Conservation (phyloP, 75 land plant species). For the Cunninghamia lanceolata region DNA sequence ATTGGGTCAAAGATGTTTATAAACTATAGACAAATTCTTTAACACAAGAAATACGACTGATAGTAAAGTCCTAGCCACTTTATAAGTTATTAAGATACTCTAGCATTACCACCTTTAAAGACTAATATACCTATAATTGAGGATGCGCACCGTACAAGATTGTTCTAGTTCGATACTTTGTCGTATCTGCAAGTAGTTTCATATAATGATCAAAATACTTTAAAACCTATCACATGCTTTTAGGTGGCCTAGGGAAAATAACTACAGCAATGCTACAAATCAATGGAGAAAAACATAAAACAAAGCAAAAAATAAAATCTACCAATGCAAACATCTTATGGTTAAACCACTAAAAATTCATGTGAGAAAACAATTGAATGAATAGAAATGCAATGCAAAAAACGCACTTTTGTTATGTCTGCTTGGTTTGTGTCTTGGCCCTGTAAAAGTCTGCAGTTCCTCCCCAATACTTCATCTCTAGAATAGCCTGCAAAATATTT, state of each 20-base stretch:
- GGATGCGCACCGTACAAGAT: conserved; percentile 73
- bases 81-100: not conserved
- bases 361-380: conserved; percentile 1
- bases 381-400: not conserved
- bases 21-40: not conserved
- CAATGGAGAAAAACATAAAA: not conserved
- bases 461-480: conserved; percentile 66
- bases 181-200: conserved; percentile 47
- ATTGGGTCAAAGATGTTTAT: not conserved
- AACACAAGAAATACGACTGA: not conserved
- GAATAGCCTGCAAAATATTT: conserved; percentile 47
- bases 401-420: not conserved
- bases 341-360: not conserved
- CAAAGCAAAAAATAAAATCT: not conserved
- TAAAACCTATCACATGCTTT: not conserved
- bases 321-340: not conserved
- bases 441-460: conserved; percentile 80
- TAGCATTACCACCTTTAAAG: not conserved
- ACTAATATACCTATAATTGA: conserved; percentile 73
- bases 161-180: conserved; percentile 44
- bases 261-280: not conserved
- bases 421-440: conserved; percentile 62
- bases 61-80: not conserved
- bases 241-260: not conserved
- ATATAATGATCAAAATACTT: not conserved